These are phyloP conservation scores for Camellia lanceoleosa DNA, from an alignment of 148 eudicot genomes.

Conservation along the genomic window DNA sequence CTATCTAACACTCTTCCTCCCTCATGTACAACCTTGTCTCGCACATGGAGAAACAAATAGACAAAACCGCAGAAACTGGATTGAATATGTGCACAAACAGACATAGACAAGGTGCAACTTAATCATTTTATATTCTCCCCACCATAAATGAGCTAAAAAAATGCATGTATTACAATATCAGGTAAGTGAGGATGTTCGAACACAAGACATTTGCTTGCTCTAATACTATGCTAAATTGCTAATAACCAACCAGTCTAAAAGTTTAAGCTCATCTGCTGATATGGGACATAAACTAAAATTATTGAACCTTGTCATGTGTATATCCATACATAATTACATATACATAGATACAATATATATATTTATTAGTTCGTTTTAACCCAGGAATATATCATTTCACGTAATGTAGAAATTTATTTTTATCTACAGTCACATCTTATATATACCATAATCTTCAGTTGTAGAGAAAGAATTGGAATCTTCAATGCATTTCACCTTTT, in stretches of 20 bases:
- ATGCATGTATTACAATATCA: too few species aligned
- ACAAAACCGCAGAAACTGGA: too few species aligned
- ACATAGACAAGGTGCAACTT: too few species aligned
- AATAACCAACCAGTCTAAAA: background rate
- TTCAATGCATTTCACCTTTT: conserved; percentile 60
- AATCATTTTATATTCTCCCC: too few species aligned
- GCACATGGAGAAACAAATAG: too few species aligned
- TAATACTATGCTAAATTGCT: too few species aligned
- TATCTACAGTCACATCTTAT: background rate
- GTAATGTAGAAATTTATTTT: background rate
- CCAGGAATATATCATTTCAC: background rate
- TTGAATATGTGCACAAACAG: too few species aligned
- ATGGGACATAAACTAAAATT: background rate
- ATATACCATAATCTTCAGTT: background rate
- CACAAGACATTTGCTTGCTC: too few species aligned
- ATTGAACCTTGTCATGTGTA: background rate
- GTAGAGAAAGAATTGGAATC: conserved; percentile 7
- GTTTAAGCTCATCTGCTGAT: background rate
- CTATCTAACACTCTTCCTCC: background rate
- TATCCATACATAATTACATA: background rate
- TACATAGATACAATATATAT: too few species aligned
- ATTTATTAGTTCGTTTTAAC: background rate
- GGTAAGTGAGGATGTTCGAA: too few species aligned
- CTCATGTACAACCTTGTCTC: background rate
- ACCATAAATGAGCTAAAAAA: too few species aligned